Base-by-base conservation (phyloP, 2,329 filamentous ascomycete species). In the Botryotinia calthae region DNA sequence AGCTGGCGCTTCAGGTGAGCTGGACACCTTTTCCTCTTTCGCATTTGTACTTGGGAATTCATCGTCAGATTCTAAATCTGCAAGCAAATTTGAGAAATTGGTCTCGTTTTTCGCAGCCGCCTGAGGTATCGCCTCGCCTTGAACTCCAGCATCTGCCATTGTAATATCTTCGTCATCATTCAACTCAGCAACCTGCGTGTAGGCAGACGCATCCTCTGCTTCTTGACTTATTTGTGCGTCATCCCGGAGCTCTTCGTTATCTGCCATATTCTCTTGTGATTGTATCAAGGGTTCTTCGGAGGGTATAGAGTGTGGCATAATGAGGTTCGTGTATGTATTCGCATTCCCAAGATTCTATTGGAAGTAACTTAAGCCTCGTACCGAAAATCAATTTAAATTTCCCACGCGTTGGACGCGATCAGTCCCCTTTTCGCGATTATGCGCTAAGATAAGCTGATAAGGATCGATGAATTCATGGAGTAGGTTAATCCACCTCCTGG, bases 51-150 rank as follows among this genome's bases (percentile, higher is more conserved):
- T 87, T 10, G 87, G 85, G 67, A 90, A 89, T 74, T 91, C 89
- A 0, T 89, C 87, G 75, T 90, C 88, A 2, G 87, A 89, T 62
- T 89, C 87, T 28, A 84, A 83, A 75, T 89, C 87, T 48, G 83
- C 85, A 72, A 90, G 90, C 18, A 91, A 76, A 7, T 90, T 87
- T 66, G 89, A 88, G 10, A 91, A 81, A 72, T 87, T 88, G 62
- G 85, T 82, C 70, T 80, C 78, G 22, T 22, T 10, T 65, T 78
- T 77, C 1, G 75, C 70, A 56, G 61, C 25, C 5, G 68, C 48
- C 64, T 74, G 69, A 20, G 71, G 71, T n/a, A 67, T 67, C 16
- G 25, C 37, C 28, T 71, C 73, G 58, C 66, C 67, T 48, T 74
- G 66, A 22, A 63, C 63, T 68, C 69, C 73, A 42, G 69, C 71